phyloP scores from a whole-genome alignment of 140 eudicot species.

The Stevia rebaudiana region DNA sequence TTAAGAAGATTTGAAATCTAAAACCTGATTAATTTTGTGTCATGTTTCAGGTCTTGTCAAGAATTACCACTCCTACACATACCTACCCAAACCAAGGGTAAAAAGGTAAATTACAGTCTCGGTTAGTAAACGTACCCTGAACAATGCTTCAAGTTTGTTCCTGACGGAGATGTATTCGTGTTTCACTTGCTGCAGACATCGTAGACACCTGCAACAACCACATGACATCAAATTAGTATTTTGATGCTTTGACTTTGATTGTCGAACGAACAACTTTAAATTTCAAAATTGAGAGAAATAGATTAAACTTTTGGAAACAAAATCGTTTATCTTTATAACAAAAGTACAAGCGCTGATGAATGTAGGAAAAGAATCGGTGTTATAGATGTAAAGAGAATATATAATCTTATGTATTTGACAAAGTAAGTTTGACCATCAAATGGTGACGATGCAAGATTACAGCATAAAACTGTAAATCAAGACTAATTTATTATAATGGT shows the following conservation, averaged over 20 bases:
- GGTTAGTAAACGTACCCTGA: conserved; percentile 43
- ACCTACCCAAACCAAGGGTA: background rate
- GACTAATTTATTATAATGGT: background rate
- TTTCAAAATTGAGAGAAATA: background rate
- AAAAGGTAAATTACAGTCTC: background rate
- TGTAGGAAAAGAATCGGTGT: background rate
- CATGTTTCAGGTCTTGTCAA: background rate
- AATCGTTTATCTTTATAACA: background rate
- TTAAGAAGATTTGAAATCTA: background rate
- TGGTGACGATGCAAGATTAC: background rate
- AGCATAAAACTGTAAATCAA: background rate
- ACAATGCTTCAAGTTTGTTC: conserved; percentile 67
- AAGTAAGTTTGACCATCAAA: conserved; percentile 5
- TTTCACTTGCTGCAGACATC: conserved; percentile 54
- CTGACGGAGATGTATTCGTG: conserved; percentile 58
- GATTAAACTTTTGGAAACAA: conserved; percentile 3
- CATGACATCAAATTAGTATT: background rate
- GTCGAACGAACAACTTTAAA: background rate
- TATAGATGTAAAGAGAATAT: background rate
- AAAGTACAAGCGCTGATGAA: background rate
- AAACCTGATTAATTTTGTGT: background rate
- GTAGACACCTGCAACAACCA: conserved; percentile 49
- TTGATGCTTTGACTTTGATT: background rate
- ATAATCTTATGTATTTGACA: too few relatives aligned
- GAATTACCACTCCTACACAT: background rate